Conservation (phyloP, 495 filamentous ascomycete genomes). For the Hypoxylon perforatum region DNA sequence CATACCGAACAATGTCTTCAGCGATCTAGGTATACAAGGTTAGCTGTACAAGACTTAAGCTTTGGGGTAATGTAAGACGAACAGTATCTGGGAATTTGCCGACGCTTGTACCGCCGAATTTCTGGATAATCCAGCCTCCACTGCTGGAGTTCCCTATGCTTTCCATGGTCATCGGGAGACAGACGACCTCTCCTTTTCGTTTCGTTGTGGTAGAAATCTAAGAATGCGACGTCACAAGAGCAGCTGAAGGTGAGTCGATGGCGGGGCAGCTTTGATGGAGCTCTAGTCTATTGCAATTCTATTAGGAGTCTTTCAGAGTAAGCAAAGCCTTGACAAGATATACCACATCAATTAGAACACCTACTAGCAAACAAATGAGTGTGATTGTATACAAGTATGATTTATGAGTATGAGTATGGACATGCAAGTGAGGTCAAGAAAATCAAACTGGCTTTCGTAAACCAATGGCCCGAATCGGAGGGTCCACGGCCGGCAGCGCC, state of each 20-base stretch:
- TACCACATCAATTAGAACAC: not conserved
- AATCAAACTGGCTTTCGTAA: constrained; percentile 23
- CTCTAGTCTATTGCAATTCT: constrained; percentile 1
- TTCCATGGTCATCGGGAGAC: constrained; percentile 31
- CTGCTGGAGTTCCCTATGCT: constrained; percentile 47
- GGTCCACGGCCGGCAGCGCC: constrained; percentile 19
- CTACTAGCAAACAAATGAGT: constrained; percentile 1
- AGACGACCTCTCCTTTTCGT: constrained; percentile 5
- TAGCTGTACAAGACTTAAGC: constrained; percentile 17
- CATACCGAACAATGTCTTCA: constrained; percentile 78
- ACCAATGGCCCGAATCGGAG: constrained; percentile 46
- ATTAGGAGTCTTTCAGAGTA: not conserved
- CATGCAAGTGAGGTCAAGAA: not conserved
- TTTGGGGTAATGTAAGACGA: constrained; percentile 31
- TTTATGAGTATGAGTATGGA: not conserved
- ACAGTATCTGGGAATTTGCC: constrained; percentile 54
- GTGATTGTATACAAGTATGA: no score
- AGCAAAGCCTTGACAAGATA: not conserved
- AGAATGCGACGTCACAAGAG: constrained; percentile 16
- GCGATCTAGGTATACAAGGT: constrained; percentile 66
- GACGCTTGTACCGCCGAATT: constrained; percentile 81
- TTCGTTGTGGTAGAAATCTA: not conserved
- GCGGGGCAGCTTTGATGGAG: constrained; percentile 28
- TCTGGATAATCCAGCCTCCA: constrained; percentile 80
- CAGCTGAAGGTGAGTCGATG: constrained; percentile 22